Evolutionary conservation across 495 filamentous ascomycete genomes (phyloP), one percentile per base, ranked within the genome.

Genomic region (Talaromyces trachyspermus): DNA sequence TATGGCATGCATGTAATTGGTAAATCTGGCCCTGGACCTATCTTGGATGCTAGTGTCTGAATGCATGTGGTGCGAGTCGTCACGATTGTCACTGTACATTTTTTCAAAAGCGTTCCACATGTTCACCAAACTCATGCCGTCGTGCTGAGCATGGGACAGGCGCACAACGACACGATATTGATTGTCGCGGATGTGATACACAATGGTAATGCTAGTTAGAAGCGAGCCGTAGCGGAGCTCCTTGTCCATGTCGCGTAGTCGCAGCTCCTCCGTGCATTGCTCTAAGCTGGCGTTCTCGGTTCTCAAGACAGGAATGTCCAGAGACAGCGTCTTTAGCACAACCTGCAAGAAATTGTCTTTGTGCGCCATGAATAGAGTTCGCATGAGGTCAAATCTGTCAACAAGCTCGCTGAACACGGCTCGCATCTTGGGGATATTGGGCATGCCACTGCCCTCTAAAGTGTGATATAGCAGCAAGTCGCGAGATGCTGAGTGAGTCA

Each of bases 241-340:
- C 12, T 30, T 30, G 6, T 30, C 27, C 27, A 30, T 30, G 27
- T 30, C 27, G 12, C 27, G 6, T 30, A 30, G 27, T 30, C 27
- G 27, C 27, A 30, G 12, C 6, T 30, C 27, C 27, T 30, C 27
- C 27, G 27, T 30, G 27, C 27, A 30, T 30, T 30, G 27, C 27
- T 30, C 27, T 30, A 30, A 12, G 12, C 27, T 30, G 27, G 12
- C 27, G 7, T 30, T 30, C 27, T 30, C 27, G 27, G 27, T 30
- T 30, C 6, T 30, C 27, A 30, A 30, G 27, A 30, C 6, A 12
- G 27, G 12, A 30, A 61, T 50, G 3, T 50, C 46, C 3, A 50
- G 44, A 15, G 43, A n/a, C 3, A 52, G 43, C 15, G 50, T 49
- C 49, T 51, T 63, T n/a, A 66, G 42, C 8, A 66, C 61, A 15